Conservation (phyloP, 179 eudicot genomes). For the Camellia oleifera region DNA sequence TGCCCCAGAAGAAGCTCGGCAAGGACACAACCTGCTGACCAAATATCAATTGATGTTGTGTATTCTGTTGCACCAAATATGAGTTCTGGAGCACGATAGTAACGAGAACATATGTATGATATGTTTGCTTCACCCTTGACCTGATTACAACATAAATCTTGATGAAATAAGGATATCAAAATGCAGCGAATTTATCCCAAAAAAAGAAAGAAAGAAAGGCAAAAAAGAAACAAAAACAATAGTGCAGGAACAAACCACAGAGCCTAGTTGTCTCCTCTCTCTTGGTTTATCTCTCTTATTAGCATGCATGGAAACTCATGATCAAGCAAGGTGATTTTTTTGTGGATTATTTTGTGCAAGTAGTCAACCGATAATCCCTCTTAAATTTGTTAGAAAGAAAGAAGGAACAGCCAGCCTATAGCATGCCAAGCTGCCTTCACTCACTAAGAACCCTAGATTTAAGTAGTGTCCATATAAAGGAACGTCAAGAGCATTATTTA, state of each 20-base stretch:
- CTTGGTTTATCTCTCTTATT: too few species aligned
- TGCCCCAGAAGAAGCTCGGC: slow-evolving; percentile 66
- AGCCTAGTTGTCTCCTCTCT: too few species aligned
- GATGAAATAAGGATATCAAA: slow-evolving; percentile 3
- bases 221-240: too few species aligned
- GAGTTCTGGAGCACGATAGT: slow-evolving; percentile 84
- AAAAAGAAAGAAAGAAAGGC: not conserved
- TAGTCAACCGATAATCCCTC: too few species aligned
- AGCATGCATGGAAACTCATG: too few species aligned
- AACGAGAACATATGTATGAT: slow-evolving; percentile 88
- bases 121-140: slow-evolving; percentile 85
- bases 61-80: slow-evolving; percentile 96
- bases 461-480: not conserved
- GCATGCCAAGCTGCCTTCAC: not conserved
- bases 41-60: slow-evolving; percentile 80
- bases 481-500: not conserved
- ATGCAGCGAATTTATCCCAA: not conserved
- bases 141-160: slow-evolving; percentile 26
- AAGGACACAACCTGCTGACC: slow-evolving; percentile 95
- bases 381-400: too few species aligned
- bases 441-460: not conserved
- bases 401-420: not conserved
- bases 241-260: not conserved
- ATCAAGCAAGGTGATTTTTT: too few species aligned
- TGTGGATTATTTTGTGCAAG: too few species aligned